Percentiles rank a stretch among this genome's conserved stretches.
Conservation (phyloP, 495 filamentous ascomycete species). For the Thozetella sp. region DNA sequence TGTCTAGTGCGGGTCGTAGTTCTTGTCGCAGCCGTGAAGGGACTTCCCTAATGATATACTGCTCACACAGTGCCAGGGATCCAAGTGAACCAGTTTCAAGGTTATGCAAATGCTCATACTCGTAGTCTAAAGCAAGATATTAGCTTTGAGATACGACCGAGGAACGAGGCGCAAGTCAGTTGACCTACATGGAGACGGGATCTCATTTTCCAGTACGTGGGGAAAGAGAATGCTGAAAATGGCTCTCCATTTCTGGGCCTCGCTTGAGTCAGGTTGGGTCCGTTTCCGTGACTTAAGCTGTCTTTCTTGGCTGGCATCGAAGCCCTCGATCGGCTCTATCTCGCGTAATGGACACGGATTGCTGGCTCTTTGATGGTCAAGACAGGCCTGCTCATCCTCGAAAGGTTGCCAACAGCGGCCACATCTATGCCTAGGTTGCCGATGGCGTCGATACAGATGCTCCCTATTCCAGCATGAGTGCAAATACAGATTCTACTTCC, state of each 20-base stretch:
- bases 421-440: conserved; percentile 8
- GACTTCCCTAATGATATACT: conserved; percentile 11
- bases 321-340: conserved; percentile 4
- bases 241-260: conserved; percentile 8
- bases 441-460: conserved; percentile 12
- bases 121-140: conserved; percentile 4
- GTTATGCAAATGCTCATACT: not conserved
- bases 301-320: conserved; percentile 6
- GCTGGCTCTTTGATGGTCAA: conserved; percentile 6
- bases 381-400: conserved; percentile 4
- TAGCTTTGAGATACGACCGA: not conserved
- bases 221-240: conserved; percentile 13
- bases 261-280: not conserved
- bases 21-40: conserved; percentile 7
- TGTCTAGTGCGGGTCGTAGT: conserved; percentile 5
- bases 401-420: conserved; percentile 9
- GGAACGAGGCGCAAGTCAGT: not conserved
- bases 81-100: not conserved
- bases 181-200: conserved; percentile 11
- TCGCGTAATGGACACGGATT: conserved; percentile 6
- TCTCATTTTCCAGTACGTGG: conserved; percentile 4
- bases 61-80: conserved; percentile 7
- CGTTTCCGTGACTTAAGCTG: conserved; percentile 8
- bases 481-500: not conserved
- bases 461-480: conserved; percentile 1